These are phyloP conservation scores for Lyophyllum decastes DNA, from an alignment of 768 basidiomycete genomes.

Conservation along the genomic window DNA sequence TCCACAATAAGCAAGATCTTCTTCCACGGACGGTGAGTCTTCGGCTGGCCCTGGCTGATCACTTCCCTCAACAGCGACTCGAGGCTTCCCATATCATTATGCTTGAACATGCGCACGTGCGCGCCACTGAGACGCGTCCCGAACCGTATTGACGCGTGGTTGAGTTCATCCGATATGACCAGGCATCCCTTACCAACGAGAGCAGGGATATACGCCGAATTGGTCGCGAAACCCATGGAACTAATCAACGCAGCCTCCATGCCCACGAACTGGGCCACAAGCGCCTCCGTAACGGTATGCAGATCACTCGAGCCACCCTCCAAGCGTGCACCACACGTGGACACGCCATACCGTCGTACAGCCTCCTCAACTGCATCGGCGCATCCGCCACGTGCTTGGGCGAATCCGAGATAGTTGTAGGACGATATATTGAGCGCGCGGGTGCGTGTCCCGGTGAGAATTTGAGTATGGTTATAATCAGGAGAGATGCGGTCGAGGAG, in stretches of 20 bases:
- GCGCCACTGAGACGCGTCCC: slow-evolving; percentile 90
- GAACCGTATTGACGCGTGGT: slow-evolving; percentile 94
- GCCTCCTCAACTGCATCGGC: slow-evolving; percentile 91
- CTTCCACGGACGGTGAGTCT: slow-evolving; percentile 99
- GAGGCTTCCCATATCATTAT: slow-evolving; percentile 87
- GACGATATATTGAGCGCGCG: slow-evolving; percentile 96
- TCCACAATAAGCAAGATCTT: slow-evolving; percentile 95
- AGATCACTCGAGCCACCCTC: slow-evolving; percentile 88
- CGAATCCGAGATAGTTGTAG: slow-evolving; percentile 99
- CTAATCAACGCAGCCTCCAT: slow-evolving; percentile 88
- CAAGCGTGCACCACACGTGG: slow-evolving; percentile 73
- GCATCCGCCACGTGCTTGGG: slow-evolving; percentile 88
- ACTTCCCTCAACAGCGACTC: slow-evolving; percentile 84
- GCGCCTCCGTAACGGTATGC: slow-evolving; percentile 76
- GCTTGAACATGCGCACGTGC: slow-evolving; percentile 91
- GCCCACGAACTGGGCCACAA: slow-evolving; percentile 89
- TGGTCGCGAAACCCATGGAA: slow-evolving; percentile 97
- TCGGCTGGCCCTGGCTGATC: slow-evolving; percentile 96
- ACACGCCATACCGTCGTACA: slow-evolving; percentile 82
- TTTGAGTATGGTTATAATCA: slow-evolving; percentile 79
- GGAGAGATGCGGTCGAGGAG: slow-evolving; percentile 81
- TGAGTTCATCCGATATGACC: slow-evolving; percentile 95
- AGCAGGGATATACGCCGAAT: slow-evolving; percentile 91
- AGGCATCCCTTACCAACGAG: slow-evolving; percentile 88
- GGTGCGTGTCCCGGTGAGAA: slow-evolving; percentile 76